A percentile compares a stretch with the other conserved stretches of the same genome.
Conservation (phyloP, 2,329 filamentous ascomycete genomes). For the Cytospora paraplurivora region DNA sequence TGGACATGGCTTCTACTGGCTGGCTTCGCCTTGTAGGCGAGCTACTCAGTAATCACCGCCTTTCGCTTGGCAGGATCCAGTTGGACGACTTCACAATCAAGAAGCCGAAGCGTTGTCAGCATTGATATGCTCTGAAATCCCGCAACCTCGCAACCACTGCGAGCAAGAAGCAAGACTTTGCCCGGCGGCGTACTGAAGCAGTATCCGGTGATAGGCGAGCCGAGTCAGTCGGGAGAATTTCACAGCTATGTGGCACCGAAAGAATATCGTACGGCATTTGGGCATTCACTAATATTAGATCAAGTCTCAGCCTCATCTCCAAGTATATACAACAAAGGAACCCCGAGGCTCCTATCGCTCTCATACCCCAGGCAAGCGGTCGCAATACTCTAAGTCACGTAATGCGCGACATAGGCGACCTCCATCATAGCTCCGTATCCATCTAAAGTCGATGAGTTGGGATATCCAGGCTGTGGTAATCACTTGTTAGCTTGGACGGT, state of each 20-base stretch:
- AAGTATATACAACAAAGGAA: not conserved
- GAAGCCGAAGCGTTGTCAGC: conserved; percentile 45
- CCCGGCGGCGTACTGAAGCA: conserved; percentile 62
- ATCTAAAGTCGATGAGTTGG: conserved; percentile 34
- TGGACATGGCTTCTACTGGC: conserved; percentile 36
- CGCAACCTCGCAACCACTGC: conserved; percentile 56
- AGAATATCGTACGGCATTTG: conserved; percentile 53
- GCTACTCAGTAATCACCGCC: conserved; percentile 51
- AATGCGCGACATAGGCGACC: conserved; percentile 36
- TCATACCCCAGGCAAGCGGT: not conserved
- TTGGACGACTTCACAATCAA: conserved; percentile 45
- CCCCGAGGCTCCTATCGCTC: not conserved
- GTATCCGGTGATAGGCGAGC: not conserved
- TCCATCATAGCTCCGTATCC: conserved; percentile 38
- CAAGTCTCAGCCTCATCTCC: too few relatives aligned
- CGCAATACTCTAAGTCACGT: conserved; percentile 2
- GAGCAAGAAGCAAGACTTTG: conserved; percentile 56
- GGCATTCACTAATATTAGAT: too few relatives aligned
- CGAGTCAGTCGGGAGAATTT: not conserved
- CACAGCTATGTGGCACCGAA: conserved; percentile 44
- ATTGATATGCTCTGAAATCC: conserved; percentile 54
- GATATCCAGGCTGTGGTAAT: conserved; percentile 34
- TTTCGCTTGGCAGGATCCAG: conserved; percentile 52
- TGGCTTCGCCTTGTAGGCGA: conserved; percentile 33
- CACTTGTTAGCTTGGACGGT: not conserved